Conservation (phyloP, 2,329 filamentous ascomycete species). For the Cordyceps javanica region DNA sequence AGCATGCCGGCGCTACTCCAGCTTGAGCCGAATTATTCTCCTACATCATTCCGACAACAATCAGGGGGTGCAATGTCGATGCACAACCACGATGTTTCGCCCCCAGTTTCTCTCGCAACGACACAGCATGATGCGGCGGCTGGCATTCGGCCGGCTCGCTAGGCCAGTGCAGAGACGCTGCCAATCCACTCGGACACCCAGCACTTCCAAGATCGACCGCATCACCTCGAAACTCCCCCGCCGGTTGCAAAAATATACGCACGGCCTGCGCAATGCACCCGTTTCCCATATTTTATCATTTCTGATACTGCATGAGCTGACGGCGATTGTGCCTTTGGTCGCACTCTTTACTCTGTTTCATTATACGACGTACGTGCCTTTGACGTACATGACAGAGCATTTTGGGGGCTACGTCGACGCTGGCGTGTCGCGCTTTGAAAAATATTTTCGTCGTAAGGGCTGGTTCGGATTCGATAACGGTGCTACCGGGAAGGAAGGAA, state of each 20-base stretch:
- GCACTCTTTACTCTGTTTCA: constrained; percentile 74
- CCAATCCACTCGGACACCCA: constrained; percentile 22
- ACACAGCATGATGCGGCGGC: constrained; percentile 16
- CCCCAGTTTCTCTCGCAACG: constrained; percentile 18
- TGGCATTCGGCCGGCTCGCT: background rate
- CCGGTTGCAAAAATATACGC: constrained; percentile 63
- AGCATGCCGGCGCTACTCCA: background rate
- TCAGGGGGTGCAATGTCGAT: background rate
- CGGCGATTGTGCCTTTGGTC: constrained; percentile 74
- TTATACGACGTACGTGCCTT: constrained; percentile 67
- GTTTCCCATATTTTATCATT: constrained; percentile 81
- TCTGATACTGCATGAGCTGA: constrained; percentile 84
- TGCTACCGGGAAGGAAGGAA: constrained; percentile 14
- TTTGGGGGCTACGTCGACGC: constrained; percentile 48
- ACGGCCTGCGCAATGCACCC: constrained; percentile 67
- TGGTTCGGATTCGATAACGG: constrained; percentile 63
- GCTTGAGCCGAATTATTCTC: background rate
- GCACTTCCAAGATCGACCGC: constrained; percentile 34
- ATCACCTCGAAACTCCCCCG: constrained; percentile 53
- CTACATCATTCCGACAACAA: background rate
- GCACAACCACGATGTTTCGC: constrained; percentile 21
- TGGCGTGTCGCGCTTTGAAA: constrained; percentile 67
- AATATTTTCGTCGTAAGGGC: constrained; percentile 70
- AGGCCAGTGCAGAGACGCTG: constrained; percentile 1
- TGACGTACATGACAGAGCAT: constrained; percentile 42